Conservation (phyloP, 176 grass and related monocot genomes). For the Musa beccarii region DNA sequence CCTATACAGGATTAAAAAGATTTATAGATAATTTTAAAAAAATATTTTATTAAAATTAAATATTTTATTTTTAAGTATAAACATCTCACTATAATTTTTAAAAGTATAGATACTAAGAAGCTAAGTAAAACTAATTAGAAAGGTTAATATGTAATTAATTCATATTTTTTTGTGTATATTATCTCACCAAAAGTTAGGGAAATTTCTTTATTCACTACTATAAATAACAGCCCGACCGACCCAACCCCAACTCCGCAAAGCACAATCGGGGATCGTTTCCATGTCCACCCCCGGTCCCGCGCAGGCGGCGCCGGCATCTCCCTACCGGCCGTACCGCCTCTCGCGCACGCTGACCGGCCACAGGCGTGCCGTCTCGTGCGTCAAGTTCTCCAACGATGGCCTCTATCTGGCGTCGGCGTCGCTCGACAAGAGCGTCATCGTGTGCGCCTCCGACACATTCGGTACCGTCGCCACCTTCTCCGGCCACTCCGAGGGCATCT, state of each 20-base stretch:
- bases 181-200: too few relatives aligned
- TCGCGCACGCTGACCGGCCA: constrained; percentile 37
- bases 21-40: too few relatives aligned
- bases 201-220: too few relatives aligned
- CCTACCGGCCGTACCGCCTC: constrained; percentile 55
- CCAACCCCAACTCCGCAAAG: not conserved
- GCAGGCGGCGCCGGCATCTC: constrained; percentile 20
- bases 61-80: too few relatives aligned
- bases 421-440: constrained; percentile 60
- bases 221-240: too few relatives aligned
- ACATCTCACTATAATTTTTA: too few relatives aligned
- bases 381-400: constrained; percentile 89
- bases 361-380: constrained; percentile 62
- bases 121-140: too few relatives aligned
- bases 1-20: too few relatives aligned
- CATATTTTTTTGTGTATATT: too few relatives aligned
- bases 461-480: constrained; percentile 39
- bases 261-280: not conserved
- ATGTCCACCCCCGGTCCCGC: not conserved
- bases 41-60: too few relatives aligned
- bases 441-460: constrained; percentile 55
- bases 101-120: too few relatives aligned
- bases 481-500: constrained; percentile 63
- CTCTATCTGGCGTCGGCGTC: constrained; percentile 73
- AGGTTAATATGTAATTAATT: too few relatives aligned